These are phyloP conservation scores for Uronychia setigera DNA, from an alignment of 73 alveolate species.

Conservation along the genomic window DNA sequence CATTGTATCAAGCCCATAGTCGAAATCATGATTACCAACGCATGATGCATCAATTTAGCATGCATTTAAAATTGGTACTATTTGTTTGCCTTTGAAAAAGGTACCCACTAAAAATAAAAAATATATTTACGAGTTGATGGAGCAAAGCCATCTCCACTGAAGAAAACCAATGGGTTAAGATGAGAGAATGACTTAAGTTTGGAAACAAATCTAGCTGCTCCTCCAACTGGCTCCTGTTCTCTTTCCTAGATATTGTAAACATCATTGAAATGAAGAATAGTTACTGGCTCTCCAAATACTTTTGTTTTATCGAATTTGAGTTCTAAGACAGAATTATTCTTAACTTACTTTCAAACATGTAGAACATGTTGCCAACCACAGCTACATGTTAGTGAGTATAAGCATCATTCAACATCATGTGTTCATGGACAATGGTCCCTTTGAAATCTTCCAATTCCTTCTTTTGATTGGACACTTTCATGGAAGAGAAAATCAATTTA, in stretches of 20 bases:
- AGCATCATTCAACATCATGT: background rate
- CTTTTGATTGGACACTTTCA: background rate
- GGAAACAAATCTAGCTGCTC: constrained; percentile 77
- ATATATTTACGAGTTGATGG: constrained; percentile 43
- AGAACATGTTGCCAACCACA: background rate
- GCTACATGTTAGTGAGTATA: background rate
- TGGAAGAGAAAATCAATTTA: background rate
- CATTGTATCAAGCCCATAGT: constrained; percentile 49
- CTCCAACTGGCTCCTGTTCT: constrained; percentile 68
- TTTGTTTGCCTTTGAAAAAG: constrained; percentile 49
- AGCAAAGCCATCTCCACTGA: constrained; percentile 68
- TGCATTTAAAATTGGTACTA: constrained; percentile 23
- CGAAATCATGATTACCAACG: constrained; percentile 75
- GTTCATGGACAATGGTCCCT: background rate
- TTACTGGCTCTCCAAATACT: background rate
- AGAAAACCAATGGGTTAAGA: constrained; percentile 46
- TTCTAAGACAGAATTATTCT: background rate
- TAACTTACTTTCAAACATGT: background rate
- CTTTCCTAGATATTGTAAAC: constrained; percentile 81
- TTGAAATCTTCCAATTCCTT: background rate
- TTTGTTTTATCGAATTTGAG: background rate
- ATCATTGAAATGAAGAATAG: constrained; percentile 83
- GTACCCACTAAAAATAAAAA: constrained; percentile 28
- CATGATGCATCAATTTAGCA: constrained; percentile 58
- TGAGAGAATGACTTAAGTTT: constrained; percentile 42